Evolutionary conservation across 2,329 filamentous ascomycete genomes (phyloP).

Genomic region (Nothophoma quercina): DNA sequence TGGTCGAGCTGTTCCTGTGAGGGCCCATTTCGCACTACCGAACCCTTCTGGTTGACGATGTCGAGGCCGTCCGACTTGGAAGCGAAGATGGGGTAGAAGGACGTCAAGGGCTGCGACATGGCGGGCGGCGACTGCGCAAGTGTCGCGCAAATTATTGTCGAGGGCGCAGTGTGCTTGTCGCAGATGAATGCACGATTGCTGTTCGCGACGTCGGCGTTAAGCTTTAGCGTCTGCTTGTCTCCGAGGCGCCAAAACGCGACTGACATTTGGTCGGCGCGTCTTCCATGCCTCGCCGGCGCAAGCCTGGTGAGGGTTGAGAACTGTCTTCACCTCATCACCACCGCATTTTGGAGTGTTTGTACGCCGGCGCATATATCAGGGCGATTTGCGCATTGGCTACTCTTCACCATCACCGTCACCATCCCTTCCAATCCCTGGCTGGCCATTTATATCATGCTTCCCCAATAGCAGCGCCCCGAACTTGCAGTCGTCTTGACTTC

Average conservation of each 20-base stretch:
- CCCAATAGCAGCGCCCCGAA: background rate
- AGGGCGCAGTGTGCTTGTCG: slow-evolving; percentile 6
- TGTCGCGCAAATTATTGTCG: background rate
- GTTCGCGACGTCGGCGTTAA: slow-evolving; percentile 11
- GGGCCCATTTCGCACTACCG: slow-evolving; percentile 61
- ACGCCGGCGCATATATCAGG: background rate
- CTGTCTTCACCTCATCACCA: background rate
- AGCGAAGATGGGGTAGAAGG: slow-evolving; percentile 58
- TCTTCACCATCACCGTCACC: slow-evolving; percentile 11
- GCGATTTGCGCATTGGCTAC: background rate
- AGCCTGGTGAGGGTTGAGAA: background rate
- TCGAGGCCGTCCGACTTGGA: slow-evolving; percentile 59
- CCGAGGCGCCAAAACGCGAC: slow-evolving; percentile 8
- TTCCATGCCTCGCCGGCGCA: background rate
- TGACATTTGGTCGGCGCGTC: background rate
- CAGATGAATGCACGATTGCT: background rate
- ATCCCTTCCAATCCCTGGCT: background rate
- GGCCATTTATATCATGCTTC: slow-evolving; percentile 3
- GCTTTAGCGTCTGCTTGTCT: slow-evolving; percentile 8
- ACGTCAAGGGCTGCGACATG: slow-evolving; percentile 51
- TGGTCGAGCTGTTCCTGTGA: slow-evolving; percentile 60
- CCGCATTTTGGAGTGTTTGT: background rate
- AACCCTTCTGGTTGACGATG: slow-evolving; percentile 58
- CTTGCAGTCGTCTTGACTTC: background rate
- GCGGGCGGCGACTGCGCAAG: slow-evolving; percentile 14